Conservation (phyloP, 192 early-diverging fungal genomes). For the Podochytrium sp. region DNA sequence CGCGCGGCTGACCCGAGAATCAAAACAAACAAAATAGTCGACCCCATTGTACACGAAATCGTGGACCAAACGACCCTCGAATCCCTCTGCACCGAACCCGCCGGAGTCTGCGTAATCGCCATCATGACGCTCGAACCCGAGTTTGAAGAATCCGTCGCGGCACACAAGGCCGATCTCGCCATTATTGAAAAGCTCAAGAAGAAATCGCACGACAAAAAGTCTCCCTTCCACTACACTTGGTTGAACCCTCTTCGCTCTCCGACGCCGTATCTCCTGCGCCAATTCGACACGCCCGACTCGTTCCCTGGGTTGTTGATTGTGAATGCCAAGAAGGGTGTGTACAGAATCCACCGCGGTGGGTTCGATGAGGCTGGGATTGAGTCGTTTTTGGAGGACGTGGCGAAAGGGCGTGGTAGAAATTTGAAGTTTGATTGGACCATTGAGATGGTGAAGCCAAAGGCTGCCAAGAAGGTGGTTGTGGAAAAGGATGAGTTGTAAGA, state of each 20-base stretch:
- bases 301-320: slow-evolving; percentile 48
- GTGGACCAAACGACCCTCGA: slow-evolving; percentile 53
- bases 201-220: slow-evolving; percentile 38
- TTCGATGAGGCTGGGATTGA: slow-evolving; percentile 50
- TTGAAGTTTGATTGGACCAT: slow-evolving; percentile 37
- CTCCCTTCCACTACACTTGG: slow-evolving; percentile 44
- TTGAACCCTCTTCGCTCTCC: slow-evolving; percentile 38
- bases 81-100: slow-evolving; percentile 43
- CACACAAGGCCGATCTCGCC: slow-evolving; percentile 35
- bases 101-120: slow-evolving; percentile 54
- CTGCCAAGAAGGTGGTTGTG: slow-evolving; percentile 32
- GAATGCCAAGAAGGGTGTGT: slow-evolving; percentile 50
- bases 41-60: slow-evolving; percentile 50
- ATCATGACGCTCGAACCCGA: slow-evolving; percentile 52
- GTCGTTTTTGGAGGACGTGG: slow-evolving; percentile 49
- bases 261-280: slow-evolving; percentile 44
- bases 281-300: slow-evolving; percentile 53
- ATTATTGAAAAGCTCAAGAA: slow-evolving; percentile 44
- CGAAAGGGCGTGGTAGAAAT: slow-evolving; percentile 42
- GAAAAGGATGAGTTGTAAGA: slow-evolving; percentile 41
- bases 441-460: slow-evolving; percentile 34
- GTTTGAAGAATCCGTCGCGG: slow-evolving; percentile 39
- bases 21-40: slow-evolving; percentile 12
- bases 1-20: too few relatives aligned
- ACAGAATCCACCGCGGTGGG: slow-evolving; percentile 45